phyloP scores from a whole-genome alignment of 805 yeast genomes.

The Candida pseudofarinosa region DNA sequence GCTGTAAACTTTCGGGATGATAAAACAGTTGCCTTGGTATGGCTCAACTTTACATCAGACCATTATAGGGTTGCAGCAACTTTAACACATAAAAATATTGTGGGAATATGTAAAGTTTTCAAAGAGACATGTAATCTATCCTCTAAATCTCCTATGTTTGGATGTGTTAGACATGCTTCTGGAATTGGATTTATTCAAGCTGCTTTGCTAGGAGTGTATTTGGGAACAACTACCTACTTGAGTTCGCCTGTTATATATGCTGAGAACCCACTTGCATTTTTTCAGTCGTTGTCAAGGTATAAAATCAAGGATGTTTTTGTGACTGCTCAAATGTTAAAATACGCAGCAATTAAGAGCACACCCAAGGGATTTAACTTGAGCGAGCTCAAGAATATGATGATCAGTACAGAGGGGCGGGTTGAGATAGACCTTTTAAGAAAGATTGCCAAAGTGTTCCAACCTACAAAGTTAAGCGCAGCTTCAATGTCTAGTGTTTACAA shows the following conservation, averaged over 20 bases:
- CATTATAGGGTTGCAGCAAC: slow-evolving; percentile 58
- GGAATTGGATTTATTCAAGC: slow-evolving; percentile 90
- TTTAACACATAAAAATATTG: slow-evolving; percentile 56
- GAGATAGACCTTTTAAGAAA: slow-evolving; percentile 53
- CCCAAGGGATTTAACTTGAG: slow-evolving; percentile 61
- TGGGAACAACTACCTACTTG: slow-evolving; percentile 82
- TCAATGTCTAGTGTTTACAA: slow-evolving; percentile 75
- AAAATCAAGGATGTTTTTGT: slow-evolving; percentile 83
- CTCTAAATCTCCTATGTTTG: slow-evolving; percentile 67
- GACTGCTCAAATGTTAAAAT: slow-evolving; percentile 76
- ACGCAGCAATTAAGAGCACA: slow-evolving; percentile 58
- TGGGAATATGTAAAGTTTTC: slow-evolving; percentile 80
- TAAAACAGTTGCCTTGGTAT: slow-evolving; percentile 50
- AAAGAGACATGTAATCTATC: slow-evolving; percentile 89
- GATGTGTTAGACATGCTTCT: slow-evolving; percentile 77
- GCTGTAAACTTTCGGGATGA: slow-evolving; percentile 35
- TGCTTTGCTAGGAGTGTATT: slow-evolving; percentile 75
- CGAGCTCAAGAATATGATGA: slow-evolving; percentile 75
- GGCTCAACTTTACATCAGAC: slow-evolving; percentile 72
- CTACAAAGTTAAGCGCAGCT: slow-evolving; percentile 60
- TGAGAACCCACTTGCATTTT: slow-evolving; percentile 67
- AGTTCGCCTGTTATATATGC: slow-evolving; percentile 77
- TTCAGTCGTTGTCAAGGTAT: slow-evolving; percentile 64
- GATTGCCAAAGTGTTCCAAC: slow-evolving; percentile 58
- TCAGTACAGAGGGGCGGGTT: slow-evolving; percentile 75